These are phyloP conservation scores for Plasmodium chabaudi DNA, from an alignment of 169 alveolate species.

Conservation along the genomic window DNA sequence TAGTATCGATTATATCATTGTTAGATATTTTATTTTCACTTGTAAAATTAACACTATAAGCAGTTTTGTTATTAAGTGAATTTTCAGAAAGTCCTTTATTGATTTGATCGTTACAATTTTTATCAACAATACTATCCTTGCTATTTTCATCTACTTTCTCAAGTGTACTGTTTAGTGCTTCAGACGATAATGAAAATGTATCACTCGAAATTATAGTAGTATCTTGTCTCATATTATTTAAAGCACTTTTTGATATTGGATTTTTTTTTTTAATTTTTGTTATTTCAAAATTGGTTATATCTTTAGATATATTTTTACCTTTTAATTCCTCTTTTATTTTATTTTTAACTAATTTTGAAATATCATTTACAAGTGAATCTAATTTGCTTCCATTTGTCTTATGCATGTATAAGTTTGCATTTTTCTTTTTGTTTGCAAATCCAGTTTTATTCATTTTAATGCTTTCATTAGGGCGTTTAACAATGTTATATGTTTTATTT, in stretches of 20 bases:
- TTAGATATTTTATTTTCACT: constrained; percentile 11
- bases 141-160: constrained; percentile 16
- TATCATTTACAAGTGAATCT: constrained; percentile 37
- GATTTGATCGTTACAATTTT: background rate
- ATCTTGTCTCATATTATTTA: constrained; percentile 50
- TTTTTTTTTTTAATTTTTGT: constrained; percentile 60
- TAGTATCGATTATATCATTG: background rate
- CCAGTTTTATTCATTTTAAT: background rate
- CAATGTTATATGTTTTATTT: background rate
- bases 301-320: constrained; percentile 54
- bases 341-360: constrained; percentile 53
- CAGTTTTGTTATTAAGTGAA: background rate
- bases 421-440: constrained; percentile 1
- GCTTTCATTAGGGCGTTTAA: background rate
- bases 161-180: constrained; percentile 15
- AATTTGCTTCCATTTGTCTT: constrained; percentile 18
- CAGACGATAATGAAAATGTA: constrained; percentile 34
- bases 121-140: background rate
- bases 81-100: background rate
- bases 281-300: constrained; percentile 64
- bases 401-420: background rate
- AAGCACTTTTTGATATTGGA: constrained; percentile 5
- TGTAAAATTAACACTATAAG: background rate
- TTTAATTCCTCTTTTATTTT: constrained; percentile 60
- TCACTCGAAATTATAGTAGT: constrained; percentile 48